Percentiles rank a stretch among this genome's conserved stretches.
These are phyloP conservation scores for Carpinus viminea DNA, from an alignment of 306 rosid species.

Conservation along the genomic window DNA sequence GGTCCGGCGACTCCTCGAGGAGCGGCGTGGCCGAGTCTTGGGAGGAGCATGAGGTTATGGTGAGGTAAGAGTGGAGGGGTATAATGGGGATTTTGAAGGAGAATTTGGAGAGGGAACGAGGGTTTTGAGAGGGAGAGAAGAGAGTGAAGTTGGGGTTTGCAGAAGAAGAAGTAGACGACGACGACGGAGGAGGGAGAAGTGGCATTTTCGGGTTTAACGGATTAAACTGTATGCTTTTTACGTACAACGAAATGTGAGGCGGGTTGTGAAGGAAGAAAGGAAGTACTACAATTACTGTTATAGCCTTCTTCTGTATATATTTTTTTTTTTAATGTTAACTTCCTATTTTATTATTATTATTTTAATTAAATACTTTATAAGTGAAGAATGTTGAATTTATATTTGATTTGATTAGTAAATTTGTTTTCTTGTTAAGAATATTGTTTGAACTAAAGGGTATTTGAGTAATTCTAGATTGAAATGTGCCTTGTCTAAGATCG, in stretches of 20 bases:
- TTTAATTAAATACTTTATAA: too few species aligned
- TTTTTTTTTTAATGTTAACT: too few species aligned
- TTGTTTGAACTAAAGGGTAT: background rate
- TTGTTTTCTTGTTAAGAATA: too few species aligned
- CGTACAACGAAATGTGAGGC: conserved; percentile 39
- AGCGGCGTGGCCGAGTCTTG: conserved; percentile 47
- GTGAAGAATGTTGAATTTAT: too few species aligned
- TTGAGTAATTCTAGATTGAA: conserved; percentile 10
- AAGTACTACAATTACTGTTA: conserved; percentile 18
- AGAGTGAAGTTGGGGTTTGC: conserved; percentile 50
- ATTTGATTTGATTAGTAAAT: too few species aligned
- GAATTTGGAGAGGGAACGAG: conserved; percentile 46
- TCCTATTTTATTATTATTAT: too few species aligned
- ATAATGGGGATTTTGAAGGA: conserved; percentile 43
- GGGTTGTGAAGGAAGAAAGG: conserved; percentile 39
- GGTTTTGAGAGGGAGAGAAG: conserved; percentile 57
- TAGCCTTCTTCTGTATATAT: conserved; percentile 31
- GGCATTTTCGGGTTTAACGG: conserved; percentile 54
- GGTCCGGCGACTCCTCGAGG: conserved; percentile 29
- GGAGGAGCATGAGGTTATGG: conserved; percentile 47
- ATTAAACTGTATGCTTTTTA: conserved; percentile 34
- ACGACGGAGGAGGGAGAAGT: conserved; percentile 26
- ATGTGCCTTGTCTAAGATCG: background rate
- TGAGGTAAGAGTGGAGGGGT: conserved; percentile 42
- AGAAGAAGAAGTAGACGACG: conserved; percentile 44